These are phyloP conservation scores for Sarocladium brachiariae DNA, from an alignment of 2,329 filamentous ascomycete species.

Conservation along the genomic window DNA sequence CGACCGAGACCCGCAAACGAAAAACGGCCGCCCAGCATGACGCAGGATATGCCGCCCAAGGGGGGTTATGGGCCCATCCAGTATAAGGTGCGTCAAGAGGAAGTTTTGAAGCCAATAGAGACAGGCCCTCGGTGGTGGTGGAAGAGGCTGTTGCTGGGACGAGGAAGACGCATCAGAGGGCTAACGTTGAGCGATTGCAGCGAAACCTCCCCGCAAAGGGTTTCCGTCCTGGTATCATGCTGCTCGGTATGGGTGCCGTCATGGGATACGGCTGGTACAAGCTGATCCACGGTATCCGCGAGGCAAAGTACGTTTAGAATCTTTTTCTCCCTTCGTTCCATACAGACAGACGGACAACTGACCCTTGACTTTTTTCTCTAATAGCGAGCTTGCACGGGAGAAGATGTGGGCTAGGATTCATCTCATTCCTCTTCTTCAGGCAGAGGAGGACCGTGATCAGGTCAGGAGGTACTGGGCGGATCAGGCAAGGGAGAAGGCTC, in stretches of 20 bases:
- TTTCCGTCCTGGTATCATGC: slow-evolving; percentile 75
- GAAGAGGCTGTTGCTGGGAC: background rate
- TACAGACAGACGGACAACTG: too few relatives aligned
- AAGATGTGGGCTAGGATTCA: slow-evolving; percentile 98
- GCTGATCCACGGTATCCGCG: slow-evolving; percentile 36
- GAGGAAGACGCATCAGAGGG: background rate
- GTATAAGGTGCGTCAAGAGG: slow-evolving; percentile 84
- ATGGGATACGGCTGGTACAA: slow-evolving; percentile 85
- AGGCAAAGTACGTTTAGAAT: slow-evolving; percentile 68
- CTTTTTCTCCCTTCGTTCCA: background rate
- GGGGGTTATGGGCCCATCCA: slow-evolving; percentile 96
- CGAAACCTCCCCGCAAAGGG: slow-evolving; percentile 89
- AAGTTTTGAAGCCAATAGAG: too few relatives aligned
- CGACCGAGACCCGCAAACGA: background rate
- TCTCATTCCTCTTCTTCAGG: slow-evolving; percentile 87
- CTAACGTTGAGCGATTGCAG: slow-evolving; percentile 33
- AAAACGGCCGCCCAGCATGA: slow-evolving; percentile 47
- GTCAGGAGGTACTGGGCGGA: slow-evolving; percentile 82
- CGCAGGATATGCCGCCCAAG: slow-evolving; percentile 92
- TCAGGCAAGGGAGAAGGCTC: slow-evolving; percentile 81
- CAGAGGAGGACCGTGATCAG: slow-evolving; percentile 93
- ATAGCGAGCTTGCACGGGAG: slow-evolving; percentile 85
- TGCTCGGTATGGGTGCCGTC: slow-evolving; percentile 68
- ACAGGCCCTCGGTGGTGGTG: too few relatives aligned
- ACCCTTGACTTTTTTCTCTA: too few relatives aligned